phyloP scores from a whole-genome alignment of 441 rosid genomes.

The Erodium texanum region DNA sequence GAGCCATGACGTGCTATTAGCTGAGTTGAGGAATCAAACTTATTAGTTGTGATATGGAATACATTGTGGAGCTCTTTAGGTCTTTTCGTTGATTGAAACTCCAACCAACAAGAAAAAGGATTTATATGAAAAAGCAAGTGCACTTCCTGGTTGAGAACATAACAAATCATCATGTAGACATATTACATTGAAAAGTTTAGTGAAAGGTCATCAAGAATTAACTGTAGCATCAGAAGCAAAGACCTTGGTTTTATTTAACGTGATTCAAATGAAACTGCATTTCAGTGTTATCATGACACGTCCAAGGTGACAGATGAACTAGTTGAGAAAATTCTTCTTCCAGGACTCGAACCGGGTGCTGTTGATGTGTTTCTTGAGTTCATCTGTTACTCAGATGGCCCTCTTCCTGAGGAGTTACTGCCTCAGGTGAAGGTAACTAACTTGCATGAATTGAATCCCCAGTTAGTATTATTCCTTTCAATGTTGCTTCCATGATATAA shows the following conservation, averaged over 20 bases:
- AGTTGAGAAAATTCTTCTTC: conserved; percentile 61
- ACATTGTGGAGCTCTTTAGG: neutral
- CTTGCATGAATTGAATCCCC: neutral
- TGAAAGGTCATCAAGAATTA: neutral
- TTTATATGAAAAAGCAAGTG: neutral
- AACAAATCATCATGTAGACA: neutral
- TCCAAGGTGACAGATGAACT: conserved; percentile 84
- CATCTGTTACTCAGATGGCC: conserved; percentile 82
- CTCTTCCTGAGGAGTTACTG: conserved; percentile 84
- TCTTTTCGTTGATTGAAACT: neutral
- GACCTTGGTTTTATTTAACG: neutral
- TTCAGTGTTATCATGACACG: conserved; percentile 70
- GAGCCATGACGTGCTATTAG: too few species aligned
- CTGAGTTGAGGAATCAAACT: neutral
- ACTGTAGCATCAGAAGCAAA: neutral
- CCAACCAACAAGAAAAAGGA: neutral
- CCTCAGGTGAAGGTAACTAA: conserved; percentile 54
- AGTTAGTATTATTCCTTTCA: neutral
- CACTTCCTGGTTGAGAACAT: neutral
- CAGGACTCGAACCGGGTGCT: conserved; percentile 86
- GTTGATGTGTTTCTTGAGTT: conserved; percentile 80
- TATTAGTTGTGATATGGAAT: neutral
- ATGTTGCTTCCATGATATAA: conserved; percentile 6
- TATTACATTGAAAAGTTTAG: neutral
- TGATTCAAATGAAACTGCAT: conserved; percentile 12